Evolutionary conservation across 2,329 filamentous ascomycete genomes (phyloP).

Genomic region (Aspergillus candidus): DNA sequence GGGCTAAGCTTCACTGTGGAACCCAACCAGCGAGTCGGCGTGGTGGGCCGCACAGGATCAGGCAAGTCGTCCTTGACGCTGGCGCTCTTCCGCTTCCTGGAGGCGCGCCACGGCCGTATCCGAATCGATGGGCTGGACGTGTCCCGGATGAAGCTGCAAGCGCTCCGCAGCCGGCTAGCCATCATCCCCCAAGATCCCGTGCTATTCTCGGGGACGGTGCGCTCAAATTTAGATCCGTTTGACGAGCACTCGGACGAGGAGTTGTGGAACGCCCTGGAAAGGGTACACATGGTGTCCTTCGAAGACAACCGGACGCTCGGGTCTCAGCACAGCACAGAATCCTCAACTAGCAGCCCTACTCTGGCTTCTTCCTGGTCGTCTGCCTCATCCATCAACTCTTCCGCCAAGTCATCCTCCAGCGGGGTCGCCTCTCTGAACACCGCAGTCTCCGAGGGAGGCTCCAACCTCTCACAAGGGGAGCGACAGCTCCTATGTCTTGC

Average conservation of each 20-base stretch:
- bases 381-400: neutral
- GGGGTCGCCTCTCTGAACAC: conserved; percentile 59
- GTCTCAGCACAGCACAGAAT: conserved; percentile 7
- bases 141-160: conserved; percentile 38
- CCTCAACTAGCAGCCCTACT: conserved; percentile 9
- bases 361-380: conserved; percentile 5
- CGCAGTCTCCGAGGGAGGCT: conserved; percentile 63
- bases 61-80: conserved; percentile 24
- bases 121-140: conserved; percentile 41
- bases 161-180: conserved; percentile 63
- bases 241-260: conserved; percentile 61
- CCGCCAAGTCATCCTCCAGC: conserved; percentile 8
- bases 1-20: conserved; percentile 17
- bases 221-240: conserved; percentile 72
- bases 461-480: conserved; percentile 47
- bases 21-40: conserved; percentile 20
- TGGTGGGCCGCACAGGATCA: conserved; percentile 26
- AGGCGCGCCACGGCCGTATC: conserved; percentile 18
- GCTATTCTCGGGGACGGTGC: conserved; percentile 70
- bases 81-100: conserved; percentile 21
- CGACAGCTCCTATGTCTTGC: conserved; percentile 24
- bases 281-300: conserved; percentile 60
- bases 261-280: conserved; percentile 61
- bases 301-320: conserved; percentile 29
- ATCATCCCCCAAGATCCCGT: conserved; percentile 82